These are phyloP conservation scores for Saccharum spontaneum DNA, from an alignment of 176 grass and related monocot genomes.

Conservation along the genomic window DNA sequence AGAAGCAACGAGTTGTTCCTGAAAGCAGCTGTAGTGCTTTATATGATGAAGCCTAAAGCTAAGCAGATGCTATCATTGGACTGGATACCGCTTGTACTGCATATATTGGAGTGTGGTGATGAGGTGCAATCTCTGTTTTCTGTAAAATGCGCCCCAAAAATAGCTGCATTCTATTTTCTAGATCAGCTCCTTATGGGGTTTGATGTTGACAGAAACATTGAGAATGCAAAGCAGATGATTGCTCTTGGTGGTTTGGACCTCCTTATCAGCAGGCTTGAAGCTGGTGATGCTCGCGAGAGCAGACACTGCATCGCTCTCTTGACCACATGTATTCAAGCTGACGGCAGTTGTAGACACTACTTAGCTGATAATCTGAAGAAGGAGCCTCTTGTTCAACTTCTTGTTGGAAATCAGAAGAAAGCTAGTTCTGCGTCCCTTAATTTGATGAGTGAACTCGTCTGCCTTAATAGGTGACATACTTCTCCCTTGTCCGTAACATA, in stretches of 20 bases:
- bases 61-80: constrained; percentile 97
- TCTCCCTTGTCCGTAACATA: constrained; percentile 11
- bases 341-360: constrained; percentile 81
- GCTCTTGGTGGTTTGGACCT: constrained; percentile 80
- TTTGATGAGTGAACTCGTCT: constrained; percentile 78
- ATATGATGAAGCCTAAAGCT: constrained; percentile 88
- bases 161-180: constrained; percentile 85
- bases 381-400: constrained; percentile 67
- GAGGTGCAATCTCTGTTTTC: constrained; percentile 65
- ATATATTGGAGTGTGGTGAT: constrained; percentile 75
- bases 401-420: constrained; percentile 72
- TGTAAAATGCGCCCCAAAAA: constrained; percentile 68
- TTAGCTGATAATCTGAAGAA: constrained; percentile 85
- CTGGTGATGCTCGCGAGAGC: constrained; percentile 56
- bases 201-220: constrained; percentile 87
- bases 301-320: constrained; percentile 73
- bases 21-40: constrained; percentile 77
- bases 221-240: constrained; percentile 95
- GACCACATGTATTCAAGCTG: constrained; percentile 73
- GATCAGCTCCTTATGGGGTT: constrained; percentile 93
- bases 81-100: constrained; percentile 82
- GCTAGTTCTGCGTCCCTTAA: constrained; percentile 65
- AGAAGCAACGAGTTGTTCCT: constrained; percentile 68
- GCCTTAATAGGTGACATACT: constrained; percentile 76
- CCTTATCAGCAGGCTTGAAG: constrained; percentile 68